Evolutionary conservation across 2,329 filamentous ascomycete species (phyloP).

Genomic region (Trichoderma koningii): DNA sequence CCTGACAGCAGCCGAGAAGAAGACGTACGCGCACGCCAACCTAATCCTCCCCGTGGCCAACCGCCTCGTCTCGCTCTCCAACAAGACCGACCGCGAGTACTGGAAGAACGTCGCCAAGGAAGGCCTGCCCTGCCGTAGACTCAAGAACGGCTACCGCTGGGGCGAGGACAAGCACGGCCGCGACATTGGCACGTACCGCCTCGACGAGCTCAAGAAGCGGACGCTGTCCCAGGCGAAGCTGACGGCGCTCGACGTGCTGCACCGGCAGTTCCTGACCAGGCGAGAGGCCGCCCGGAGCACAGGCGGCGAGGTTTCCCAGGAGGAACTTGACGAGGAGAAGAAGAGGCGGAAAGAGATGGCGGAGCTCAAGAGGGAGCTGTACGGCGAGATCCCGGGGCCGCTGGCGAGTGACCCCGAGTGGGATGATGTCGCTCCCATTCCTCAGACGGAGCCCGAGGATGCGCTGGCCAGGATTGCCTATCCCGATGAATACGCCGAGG

Average conservation of each 20-base stretch:
- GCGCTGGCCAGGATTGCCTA: constrained; percentile 94
- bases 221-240: constrained; percentile 47
- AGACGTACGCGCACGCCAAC: constrained; percentile 51
- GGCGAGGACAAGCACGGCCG: constrained; percentile 54
- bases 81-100: constrained; percentile 58
- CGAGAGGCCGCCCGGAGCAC: constrained; percentile 37
- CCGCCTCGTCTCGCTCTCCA: constrained; percentile 40
- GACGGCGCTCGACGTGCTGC: constrained; percentile 47
- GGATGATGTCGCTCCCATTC: constrained; percentile 82
- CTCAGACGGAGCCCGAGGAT: constrained; percentile 77
- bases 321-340: constrained; percentile 51
- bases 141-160: constrained; percentile 49
- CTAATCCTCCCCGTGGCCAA: constrained; percentile 48
- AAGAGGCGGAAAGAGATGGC: constrained; percentile 55
- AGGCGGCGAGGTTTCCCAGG: constrained; percentile 37
- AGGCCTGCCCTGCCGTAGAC: constrained; percentile 51
- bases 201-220: constrained; percentile 50
- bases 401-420: constrained; percentile 69
- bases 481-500: constrained; percentile 81
- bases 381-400: constrained; percentile 51
- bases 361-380: constrained; percentile 52
- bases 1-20: constrained; percentile 52
- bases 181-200: constrained; percentile 51
- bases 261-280: constrained; percentile 47
- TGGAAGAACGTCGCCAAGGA: constrained; percentile 60